Evolutionary conservation across 768 basidiomycete genomes (phyloP).

Genomic region (Psilocybe sp.): DNA sequence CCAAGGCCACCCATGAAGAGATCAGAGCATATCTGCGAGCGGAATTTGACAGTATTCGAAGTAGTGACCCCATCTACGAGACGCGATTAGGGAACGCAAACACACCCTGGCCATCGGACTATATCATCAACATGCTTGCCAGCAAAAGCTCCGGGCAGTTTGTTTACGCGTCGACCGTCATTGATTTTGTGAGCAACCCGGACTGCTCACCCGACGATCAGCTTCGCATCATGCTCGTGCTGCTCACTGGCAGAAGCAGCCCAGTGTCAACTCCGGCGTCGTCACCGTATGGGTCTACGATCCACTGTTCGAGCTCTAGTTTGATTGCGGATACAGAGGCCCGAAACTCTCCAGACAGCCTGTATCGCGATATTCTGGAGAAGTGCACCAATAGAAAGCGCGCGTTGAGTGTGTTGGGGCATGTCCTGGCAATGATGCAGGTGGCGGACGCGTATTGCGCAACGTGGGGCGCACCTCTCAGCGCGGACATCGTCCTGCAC

Average conservation of each 20-base stretch:
- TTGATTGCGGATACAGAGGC: too few species aligned
- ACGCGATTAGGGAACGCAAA: too few species aligned
- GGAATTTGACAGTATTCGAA: too few species aligned
- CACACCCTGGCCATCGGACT: background rate
- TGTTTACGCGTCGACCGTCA: constrained; percentile 1
- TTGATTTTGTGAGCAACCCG: background rate
- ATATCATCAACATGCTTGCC: background rate
- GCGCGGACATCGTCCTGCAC: background rate
- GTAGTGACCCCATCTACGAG: too few species aligned
- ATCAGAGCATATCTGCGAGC: too few species aligned
- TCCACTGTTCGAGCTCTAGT: too few species aligned
- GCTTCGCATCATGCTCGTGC: constrained; percentile 1
- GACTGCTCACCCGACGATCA: background rate
- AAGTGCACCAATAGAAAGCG: background rate
- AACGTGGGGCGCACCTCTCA: background rate
- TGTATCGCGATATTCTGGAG: background rate
- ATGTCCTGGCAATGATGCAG: background rate
- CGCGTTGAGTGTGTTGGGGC: background rate
- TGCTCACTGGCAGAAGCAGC: background rate
- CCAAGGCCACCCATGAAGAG: too few species aligned
- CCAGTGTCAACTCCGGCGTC: background rate
- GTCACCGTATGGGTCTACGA: background rate
- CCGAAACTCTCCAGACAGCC: background rate
- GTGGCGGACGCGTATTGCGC: background rate
- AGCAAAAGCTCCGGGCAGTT: background rate